Evolutionary conservation across 1,139 yeast species (phyloP), one percentile per base, ranked within the genome.

Genomic region (Yamadazyma siamensis): DNA sequence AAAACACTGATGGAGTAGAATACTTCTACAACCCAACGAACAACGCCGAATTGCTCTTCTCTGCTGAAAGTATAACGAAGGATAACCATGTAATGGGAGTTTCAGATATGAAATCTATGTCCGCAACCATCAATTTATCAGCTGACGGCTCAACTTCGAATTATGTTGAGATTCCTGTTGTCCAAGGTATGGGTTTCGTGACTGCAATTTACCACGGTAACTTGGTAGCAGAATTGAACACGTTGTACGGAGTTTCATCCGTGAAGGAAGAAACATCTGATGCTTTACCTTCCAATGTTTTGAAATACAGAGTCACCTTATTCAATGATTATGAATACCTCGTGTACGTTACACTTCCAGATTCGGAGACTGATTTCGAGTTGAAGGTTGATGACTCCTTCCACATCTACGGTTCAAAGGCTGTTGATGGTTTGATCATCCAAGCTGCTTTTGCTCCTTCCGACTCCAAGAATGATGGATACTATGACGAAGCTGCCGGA

Each of bases 131-230:
- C 9, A 61, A 66, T 3, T 50, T 83, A 32, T 54, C 74, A 16
- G 60, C 67, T 19, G 22, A 43, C 15, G 26, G 40, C 10, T 24
- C 39, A 26, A 42, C 52, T 14, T 24, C 51, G 16, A 58, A 65
- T 37, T 59, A 61, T 32, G 47, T 69, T 38, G 60, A 61, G 35
- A 45, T 65, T 28, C 74, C 76, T 5, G 45, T 71, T 35, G 74
- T 71, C 15, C 83, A 79, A 52, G 94, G 94, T 39, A 80, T 81
- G 85, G 95, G 94, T n/a, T 71, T 80, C 42, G 74, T 76, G 9
- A 75, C 87, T 24, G 83, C 76, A 20, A 61, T 77, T 26, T 85
- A 83, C 54, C 64, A 74, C 41, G 80, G 79, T 29, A 57, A 64
- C 30, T 59, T 80, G 52, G 34, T 65, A 27, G 80, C 87, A 4